Evolutionary conservation across 2,329 filamentous ascomycete genomes (phyloP), one percentile per base, ranked within the genome.

Genomic region (Acarospora socialis): DNA sequence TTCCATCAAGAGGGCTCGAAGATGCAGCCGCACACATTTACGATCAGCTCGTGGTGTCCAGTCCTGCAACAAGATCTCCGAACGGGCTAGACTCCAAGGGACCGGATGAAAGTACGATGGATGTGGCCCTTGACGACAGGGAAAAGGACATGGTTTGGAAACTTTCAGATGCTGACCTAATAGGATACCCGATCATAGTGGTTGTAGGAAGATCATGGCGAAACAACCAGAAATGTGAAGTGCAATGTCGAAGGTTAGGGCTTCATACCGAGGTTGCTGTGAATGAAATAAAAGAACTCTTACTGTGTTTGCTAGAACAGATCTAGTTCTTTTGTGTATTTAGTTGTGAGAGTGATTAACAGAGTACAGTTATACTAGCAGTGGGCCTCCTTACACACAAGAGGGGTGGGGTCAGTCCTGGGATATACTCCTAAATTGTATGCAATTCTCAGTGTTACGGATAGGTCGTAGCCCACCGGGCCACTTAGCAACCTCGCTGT

Each of bases 131-230:
- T 1, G 84, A 92, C 51, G 84, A 93, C 53, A 66, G 79, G 12
- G 54, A 60, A 17, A 67, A 72, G 43, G 61, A 68, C 2, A 63
- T 94, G 38, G 70, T 73, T 3, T 93, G 82, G 81, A 95, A 92
- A 53, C 61, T 95, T 49, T 74, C 73, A 21, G 90, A 98, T 56
- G 90, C 87, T 1, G 86, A 95, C 53, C 52, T 90, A 36, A 72
- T 87, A 33, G 90, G 90, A 3, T 93, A 92, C 51, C 87, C 87
- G 0, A 64, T 95, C 8, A 65, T 87, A 6, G 63, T 94, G 8
- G 66, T 94, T 2, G 54, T 95, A 19, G 87, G 87, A 0, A 77
- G 70, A 40, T 61, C 61, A 3, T 92, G 80, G 77, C 59, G 47
- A 26, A 57, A 66, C 21, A 53, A 55, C 19, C 57, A 63, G 2